Percentiles rank a stretch among this genome's conserved stretches.
These are phyloP conservation scores for Saccharum officinarum DNA, from an alignment of 176 grass and related monocot species.

Conservation along the genomic window DNA sequence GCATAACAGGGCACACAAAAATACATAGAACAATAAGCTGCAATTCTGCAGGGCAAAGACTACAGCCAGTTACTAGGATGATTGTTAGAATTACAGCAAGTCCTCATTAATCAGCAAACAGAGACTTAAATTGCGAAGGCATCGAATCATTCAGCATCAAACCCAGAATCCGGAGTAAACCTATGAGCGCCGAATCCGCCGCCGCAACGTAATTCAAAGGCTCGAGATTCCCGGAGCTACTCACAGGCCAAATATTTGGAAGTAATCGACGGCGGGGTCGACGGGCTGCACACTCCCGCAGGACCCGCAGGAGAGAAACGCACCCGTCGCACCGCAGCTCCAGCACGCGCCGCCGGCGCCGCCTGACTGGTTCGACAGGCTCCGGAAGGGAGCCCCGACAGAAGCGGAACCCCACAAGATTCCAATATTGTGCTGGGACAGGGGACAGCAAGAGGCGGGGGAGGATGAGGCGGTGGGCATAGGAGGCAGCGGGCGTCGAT, in stretches of 20 bases:
- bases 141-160: not conserved
- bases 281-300: conserved; percentile 85
- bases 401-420: conserved; percentile 6
- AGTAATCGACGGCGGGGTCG: conserved; percentile 69
- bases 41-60: not conserved
- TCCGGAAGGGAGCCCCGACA: conserved; percentile 5
- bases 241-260: conserved; percentile 90
- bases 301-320: conserved; percentile 75
- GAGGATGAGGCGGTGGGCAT: conserved; percentile 5
- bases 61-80: not conserved
- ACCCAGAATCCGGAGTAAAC: not conserved
- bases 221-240: not conserved
- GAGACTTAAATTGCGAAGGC: not conserved
- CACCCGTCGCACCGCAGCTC: conserved; percentile 61
- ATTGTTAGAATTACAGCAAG: not conserved
- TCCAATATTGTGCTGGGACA: not conserved
- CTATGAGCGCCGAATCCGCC: not conserved
- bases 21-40: not conserved
- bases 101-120: not conserved
- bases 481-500: not conserved
- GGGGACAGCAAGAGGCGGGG: not conserved
- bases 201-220: not conserved
- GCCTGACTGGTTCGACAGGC: conserved; percentile 21
- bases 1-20: not conserved
- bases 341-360: conserved; percentile 48